phyloP scores from a whole-genome alignment of 192 early-diverging fungal species.

The Coemansia sp. region DNA sequence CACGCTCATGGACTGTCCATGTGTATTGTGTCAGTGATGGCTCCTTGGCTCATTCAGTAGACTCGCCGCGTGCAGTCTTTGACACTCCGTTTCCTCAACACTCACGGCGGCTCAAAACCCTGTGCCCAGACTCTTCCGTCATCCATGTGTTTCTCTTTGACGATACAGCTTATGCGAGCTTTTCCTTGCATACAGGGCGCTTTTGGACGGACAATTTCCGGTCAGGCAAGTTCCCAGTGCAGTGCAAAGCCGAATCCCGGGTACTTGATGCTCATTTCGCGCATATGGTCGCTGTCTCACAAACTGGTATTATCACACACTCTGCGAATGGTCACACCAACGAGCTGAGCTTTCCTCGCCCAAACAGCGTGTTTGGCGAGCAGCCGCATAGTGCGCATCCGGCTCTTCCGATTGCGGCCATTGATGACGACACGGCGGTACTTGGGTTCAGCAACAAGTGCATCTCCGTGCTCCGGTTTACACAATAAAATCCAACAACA shows the following conservation, averaged over 20 bases:
- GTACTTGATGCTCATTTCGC: slow-evolving; percentile 3
- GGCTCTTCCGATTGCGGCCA: neutral
- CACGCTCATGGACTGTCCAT: neutral
- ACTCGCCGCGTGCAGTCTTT: neutral
- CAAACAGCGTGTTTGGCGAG: neutral
- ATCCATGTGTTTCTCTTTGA: slow-evolving; percentile 1
- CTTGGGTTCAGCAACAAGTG: neutral
- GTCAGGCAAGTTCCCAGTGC: neutral
- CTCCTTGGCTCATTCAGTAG: neutral
- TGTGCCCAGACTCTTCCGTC: neutral
- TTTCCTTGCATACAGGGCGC: neutral
- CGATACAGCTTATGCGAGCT: neutral
- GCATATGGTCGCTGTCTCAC: neutral
- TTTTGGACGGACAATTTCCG: neutral
- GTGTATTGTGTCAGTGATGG: slow-evolving; percentile 1
- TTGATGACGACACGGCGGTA: slow-evolving; percentile 12
- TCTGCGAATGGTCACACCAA: neutral
- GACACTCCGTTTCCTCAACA: neutral
- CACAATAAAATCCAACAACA: slow-evolving; percentile 8
- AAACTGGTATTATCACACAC: neutral
- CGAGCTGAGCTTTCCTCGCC: neutral
- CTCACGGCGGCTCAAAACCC: neutral
- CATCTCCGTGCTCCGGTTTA: slow-evolving; percentile 1
- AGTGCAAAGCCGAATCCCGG: neutral
- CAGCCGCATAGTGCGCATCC: neutral